Conservation (phyloP, 192 early-diverging fungal genomes). For the Diversispora epigaea region DNA sequence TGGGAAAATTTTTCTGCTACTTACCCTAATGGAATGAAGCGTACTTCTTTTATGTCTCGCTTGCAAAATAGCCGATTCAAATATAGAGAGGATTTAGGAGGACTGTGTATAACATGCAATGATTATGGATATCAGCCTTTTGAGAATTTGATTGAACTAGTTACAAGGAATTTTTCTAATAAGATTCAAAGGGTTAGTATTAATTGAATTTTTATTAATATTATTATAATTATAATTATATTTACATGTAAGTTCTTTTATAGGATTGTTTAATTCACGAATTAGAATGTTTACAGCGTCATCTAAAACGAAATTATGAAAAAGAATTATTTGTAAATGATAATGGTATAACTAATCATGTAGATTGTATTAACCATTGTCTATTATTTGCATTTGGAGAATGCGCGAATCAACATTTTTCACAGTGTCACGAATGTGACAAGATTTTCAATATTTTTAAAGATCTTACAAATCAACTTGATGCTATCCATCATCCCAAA, state of each 20-base stretch:
- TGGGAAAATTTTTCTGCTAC: slow-evolving; percentile 9
- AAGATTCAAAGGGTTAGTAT: neutral
- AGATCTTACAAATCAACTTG: neutral
- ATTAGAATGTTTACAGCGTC: neutral
- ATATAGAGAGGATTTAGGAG: neutral
- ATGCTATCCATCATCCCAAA: neutral
- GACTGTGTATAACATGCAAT: neutral
- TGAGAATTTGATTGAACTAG: neutral
- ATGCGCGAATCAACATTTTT: neutral
- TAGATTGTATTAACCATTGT: neutral
- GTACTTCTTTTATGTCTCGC: neutral
- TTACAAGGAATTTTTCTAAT: neutral
- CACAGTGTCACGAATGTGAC: neutral
- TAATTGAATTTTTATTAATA: too few relatives aligned
- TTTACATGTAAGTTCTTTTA: neutral
- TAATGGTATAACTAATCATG: neutral
- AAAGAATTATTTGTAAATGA: neutral
- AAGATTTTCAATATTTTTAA: neutral
- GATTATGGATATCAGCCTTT: neutral
- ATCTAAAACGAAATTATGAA: slow-evolving; percentile 1
- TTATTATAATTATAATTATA: neutral
- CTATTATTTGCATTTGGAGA: slow-evolving; percentile 3
- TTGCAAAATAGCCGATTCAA: neutral
- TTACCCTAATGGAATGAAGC: slow-evolving; percentile 1
- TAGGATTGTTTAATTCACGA: neutral